These are phyloP conservation scores for Verbascum thapsus DNA, from an alignment of 257 asterid genomes.

Conservation along the genomic window DNA sequence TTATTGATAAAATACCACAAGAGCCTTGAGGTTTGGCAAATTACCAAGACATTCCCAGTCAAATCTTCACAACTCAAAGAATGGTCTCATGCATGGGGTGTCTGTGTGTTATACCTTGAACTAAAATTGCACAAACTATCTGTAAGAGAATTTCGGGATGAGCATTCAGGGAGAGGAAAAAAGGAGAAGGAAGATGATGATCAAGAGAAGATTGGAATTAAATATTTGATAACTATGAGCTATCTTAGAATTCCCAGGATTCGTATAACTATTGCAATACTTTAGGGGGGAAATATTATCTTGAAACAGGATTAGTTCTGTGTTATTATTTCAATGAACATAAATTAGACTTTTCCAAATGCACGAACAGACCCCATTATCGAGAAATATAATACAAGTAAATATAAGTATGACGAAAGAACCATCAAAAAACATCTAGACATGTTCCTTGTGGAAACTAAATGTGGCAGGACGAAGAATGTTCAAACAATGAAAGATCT, in stretches of 20 bases:
- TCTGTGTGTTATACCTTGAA: too few species aligned
- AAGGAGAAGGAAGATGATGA: neutral
- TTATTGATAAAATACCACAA: too few species aligned
- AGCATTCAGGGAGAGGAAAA: neutral
- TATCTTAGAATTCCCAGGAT: too few species aligned
- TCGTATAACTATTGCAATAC: too few species aligned
- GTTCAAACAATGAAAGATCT: neutral
- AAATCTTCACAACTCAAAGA: too few species aligned
- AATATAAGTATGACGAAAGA: neutral
- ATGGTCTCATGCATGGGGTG: too few species aligned
- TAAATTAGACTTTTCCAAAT: neutral
- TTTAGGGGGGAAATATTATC: too few species aligned
- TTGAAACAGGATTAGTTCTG: too few species aligned
- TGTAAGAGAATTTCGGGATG: neutral
- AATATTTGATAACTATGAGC: neutral
- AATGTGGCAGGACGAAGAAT: conserved; percentile 1
- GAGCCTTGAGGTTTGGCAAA: too few species aligned
- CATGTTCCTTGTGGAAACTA: neutral
- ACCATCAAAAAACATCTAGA: conserved; percentile 5
- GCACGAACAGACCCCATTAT: neutral
- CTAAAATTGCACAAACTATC: too few species aligned
- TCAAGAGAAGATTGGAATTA: neutral
- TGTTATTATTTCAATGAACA: too few species aligned
- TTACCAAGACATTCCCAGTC: too few species aligned
- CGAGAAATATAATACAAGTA: neutral